Evolutionary conservation across 2,329 filamentous ascomycete species (phyloP).

Genomic region (Dactylonectria macrodidyma): DNA sequence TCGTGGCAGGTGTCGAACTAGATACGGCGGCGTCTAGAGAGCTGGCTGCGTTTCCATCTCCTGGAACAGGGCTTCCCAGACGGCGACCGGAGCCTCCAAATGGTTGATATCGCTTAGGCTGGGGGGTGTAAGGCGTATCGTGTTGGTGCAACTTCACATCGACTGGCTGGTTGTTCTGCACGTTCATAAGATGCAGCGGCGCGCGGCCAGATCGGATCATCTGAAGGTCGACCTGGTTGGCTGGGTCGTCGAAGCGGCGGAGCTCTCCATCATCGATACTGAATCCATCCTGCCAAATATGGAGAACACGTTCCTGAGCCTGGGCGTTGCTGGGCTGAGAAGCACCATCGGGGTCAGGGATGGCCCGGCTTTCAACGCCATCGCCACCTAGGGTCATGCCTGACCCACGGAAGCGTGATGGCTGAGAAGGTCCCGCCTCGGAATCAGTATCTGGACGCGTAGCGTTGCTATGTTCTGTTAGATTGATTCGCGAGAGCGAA

Average conservation of each 20-base stretch:
- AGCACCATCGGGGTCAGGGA: constrained; percentile 71
- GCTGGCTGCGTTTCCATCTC: constrained; percentile 54
- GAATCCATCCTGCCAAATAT: constrained; percentile 88
- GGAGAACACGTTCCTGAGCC: constrained; percentile 78
- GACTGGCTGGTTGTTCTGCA: constrained; percentile 80
- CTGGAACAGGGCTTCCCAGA: constrained; percentile 83
- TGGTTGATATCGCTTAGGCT: constrained; percentile 83
- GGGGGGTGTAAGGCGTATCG: constrained; percentile 77
- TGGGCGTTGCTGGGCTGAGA: constrained; percentile 52
- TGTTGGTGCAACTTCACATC: constrained; percentile 86
- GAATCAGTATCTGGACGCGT: constrained; percentile 66
- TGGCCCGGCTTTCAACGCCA: constrained; percentile 76
- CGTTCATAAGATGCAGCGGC: constrained; percentile 83
- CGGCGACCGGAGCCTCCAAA: constrained; percentile 81
- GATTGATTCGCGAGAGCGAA: background rate
- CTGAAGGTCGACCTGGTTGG: constrained; percentile 78
- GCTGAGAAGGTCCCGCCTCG: constrained; percentile 66
- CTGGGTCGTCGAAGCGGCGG: constrained; percentile 83
- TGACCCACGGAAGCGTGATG: constrained; percentile 75
- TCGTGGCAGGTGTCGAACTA: constrained; percentile 42
- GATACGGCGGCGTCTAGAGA: constrained; percentile 35
- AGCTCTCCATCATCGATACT: constrained; percentile 87
- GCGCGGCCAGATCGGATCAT: constrained; percentile 85
- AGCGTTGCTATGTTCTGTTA: constrained; percentile 67
- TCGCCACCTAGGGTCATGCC: constrained; percentile 86